phyloP scores from a whole-genome alignment of 2,329 filamentous ascomycete species.

The Aspergillus aculeatus region DNA sequence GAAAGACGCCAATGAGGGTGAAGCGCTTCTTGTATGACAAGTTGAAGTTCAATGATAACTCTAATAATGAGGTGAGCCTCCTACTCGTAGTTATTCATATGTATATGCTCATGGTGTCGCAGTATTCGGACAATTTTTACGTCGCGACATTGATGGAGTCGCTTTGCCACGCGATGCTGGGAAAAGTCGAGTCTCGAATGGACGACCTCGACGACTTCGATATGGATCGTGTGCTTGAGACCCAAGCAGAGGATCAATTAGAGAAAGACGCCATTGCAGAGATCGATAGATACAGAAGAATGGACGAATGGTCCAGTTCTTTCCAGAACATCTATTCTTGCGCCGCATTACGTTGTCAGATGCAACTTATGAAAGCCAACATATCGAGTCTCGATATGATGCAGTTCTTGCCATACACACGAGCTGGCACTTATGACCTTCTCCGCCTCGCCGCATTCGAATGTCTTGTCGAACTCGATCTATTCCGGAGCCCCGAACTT shows the following conservation, averaged over 20 bases:
- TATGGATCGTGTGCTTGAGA: constrained; percentile 49
- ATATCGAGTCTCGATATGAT: constrained; percentile 53
- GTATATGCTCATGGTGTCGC: constrained; percentile 6
- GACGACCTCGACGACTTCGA: constrained; percentile 47
- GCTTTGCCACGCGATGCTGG: constrained; percentile 56
- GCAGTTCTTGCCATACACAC: constrained; percentile 62
- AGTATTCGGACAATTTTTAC: constrained; percentile 86
- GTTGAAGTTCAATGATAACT: constrained; percentile 91
- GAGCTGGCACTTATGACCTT: constrained; percentile 58
- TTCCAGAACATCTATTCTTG: constrained; percentile 64
- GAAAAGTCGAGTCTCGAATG: constrained; percentile 37
- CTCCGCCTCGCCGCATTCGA: constrained; percentile 61
- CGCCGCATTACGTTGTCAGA: constrained; percentile 60
- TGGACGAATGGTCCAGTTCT: constrained; percentile 67
- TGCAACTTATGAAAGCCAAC: constrained; percentile 54
- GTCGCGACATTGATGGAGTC: constrained; percentile 74
- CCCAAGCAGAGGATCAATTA: constrained; percentile 55
- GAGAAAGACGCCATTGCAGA: constrained; percentile 59
- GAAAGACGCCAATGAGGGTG: constrained; percentile 74
- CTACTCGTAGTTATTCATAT: background rate
- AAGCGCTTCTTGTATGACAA: constrained; percentile 85
- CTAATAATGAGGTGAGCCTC: constrained; percentile 63
- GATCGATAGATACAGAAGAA: constrained; percentile 61
- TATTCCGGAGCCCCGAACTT: constrained; percentile 52
- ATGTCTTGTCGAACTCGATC: constrained; percentile 56